phyloP scores from a whole-genome alignment of 1,284 basidiomycete genomes.

The Rhodotorula sp. region DNA sequence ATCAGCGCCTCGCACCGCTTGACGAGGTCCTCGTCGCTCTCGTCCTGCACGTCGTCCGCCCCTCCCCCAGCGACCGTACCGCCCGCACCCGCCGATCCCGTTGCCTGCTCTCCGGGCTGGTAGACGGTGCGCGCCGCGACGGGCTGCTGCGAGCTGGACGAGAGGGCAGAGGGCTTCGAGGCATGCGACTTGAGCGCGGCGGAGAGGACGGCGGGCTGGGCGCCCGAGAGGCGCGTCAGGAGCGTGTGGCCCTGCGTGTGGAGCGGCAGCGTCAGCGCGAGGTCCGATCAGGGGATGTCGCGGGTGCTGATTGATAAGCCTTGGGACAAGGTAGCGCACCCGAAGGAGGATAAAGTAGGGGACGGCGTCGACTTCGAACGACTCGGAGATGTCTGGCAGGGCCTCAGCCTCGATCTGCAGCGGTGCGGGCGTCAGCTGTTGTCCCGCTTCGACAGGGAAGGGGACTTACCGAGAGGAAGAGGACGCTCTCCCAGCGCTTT shows the following conservation, averaged over 20 bases:
- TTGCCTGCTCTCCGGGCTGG: slow-evolving; percentile 42
- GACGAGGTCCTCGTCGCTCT: slow-evolving; percentile 68
- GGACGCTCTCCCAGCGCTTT: slow-evolving; percentile 24
- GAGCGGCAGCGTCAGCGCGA: not conserved
- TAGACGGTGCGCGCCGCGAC: slow-evolving; percentile 28
- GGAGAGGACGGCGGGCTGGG: slow-evolving; percentile 72
- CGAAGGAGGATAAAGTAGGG: slow-evolving; percentile 82
- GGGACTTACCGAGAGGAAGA: slow-evolving; percentile 51
- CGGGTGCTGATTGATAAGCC: no score
- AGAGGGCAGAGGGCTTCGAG: slow-evolving; percentile 45
- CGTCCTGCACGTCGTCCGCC: slow-evolving; percentile 57
- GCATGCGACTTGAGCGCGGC: slow-evolving; percentile 62
- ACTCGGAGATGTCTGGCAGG: slow-evolving; percentile 85
- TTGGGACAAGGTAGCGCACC: slow-evolving; percentile 54
- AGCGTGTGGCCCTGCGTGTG: slow-evolving; percentile 78
- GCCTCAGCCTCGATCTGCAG: slow-evolving; percentile 84
- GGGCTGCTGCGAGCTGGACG: slow-evolving; percentile 46
- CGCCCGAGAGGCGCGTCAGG: slow-evolving; percentile 76
- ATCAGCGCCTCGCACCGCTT: slow-evolving; percentile 66
- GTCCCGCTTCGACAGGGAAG: not conserved
- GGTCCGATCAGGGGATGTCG: no score
- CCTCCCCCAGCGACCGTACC: slow-evolving; percentile 49
- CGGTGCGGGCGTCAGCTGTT: not conserved
- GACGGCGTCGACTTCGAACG: slow-evolving; percentile 88
- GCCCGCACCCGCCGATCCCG: slow-evolving; percentile 45